Evolutionary conservation across 2,329 filamentous ascomycete species (phyloP), one percentile per base, ranked within the genome.

Genomic region (Fusarium verrucosum): DNA sequence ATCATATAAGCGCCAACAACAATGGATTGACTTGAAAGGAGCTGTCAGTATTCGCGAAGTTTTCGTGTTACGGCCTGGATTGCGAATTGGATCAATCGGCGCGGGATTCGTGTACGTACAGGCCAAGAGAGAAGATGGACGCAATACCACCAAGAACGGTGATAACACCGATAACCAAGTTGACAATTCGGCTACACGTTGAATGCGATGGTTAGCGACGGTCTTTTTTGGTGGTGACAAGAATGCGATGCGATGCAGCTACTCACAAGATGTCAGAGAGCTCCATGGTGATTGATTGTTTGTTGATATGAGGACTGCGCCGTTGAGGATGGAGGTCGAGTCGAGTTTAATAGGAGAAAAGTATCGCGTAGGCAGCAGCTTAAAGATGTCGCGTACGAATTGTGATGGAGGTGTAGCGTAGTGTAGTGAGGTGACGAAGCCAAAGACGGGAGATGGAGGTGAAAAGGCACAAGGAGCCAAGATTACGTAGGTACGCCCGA

Each of bases 181-280:
- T 99, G 78, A 96, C 92, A 75, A 98, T 88, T 75, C 95, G 95
- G 82, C 95, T 98, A 77, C 59, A 58, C 7, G 70, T 58, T 62
- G 70, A 66, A 66, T 28, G 52, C 43, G 66, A 71, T 61, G 45
- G 72, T 81, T 74, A 82, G 78, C 74, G 58, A 61, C 75, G 55
- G 58, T 58, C 51, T 54, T 41, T 23, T 26, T 51, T 28, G 28
- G 49, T 42, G 6, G 37, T 20, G 26, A 51, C 19, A 22, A 42
- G 38, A 53, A 35, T 36, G 25, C 7, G 14, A 35, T 26, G 26
- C 20, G 22, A 33, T 28, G 49, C 45, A 43, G 58, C 32, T 33
- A 74, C 91, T 82, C 85, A 96, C 92, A 96, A 96, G 77, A 89
- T 89, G 80, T 96, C 92, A 65, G 92, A 94, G 83, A 93, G 92